A percentile compares a stretch with the other conserved stretches of the same genome.
These are phyloP conservation scores for Boletellus deceptivus DNA, from an alignment of 1,284 basidiomycete genomes.

Conservation along the genomic window DNA sequence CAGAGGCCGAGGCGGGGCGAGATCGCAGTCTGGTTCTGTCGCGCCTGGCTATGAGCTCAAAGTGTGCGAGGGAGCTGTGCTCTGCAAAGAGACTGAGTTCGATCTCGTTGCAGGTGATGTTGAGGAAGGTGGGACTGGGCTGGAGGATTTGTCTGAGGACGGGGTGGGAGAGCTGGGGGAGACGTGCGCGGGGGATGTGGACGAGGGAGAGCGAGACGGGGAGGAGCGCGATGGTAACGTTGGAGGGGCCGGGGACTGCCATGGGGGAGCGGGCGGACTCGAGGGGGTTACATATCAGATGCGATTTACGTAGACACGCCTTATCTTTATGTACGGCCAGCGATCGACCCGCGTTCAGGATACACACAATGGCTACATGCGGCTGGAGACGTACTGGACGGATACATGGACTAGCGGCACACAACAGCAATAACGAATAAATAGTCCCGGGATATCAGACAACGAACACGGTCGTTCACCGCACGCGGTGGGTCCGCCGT, in stretches of 20 bases:
- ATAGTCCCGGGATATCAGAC: constrained; percentile 12
- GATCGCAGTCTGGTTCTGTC: constrained; percentile 50
- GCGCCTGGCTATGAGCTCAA: constrained; percentile 57
- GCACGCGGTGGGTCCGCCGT: constrained; percentile 16
- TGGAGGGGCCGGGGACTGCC: constrained; percentile 28
- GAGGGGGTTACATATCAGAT: constrained; percentile 16
- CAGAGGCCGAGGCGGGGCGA: constrained; percentile 37
- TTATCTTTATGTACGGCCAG: constrained; percentile 25
- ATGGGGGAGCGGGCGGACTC: constrained; percentile 12
- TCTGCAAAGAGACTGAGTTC: constrained; percentile 74
- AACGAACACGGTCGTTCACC: constrained; percentile 7
- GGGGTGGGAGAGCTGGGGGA: constrained; percentile 55
- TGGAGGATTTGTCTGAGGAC: constrained; percentile 67
- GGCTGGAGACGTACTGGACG: neutral
- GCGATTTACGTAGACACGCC: neutral
- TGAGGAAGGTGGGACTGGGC: constrained; percentile 64
- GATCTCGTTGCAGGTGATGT: constrained; percentile 71
- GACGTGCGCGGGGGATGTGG: constrained; percentile 65
- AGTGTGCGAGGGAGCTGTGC: constrained; percentile 53
- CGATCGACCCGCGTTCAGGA: neutral
- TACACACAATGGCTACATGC: constrained; percentile 18
- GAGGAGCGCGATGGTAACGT: constrained; percentile 65
- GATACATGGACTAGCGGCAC: constrained; percentile 4
- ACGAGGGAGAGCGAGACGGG: constrained; percentile 68
- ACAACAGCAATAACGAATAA: constrained; percentile 36